These are phyloP conservation scores for Alternaria triticina DNA, from an alignment of 2,329 filamentous ascomycete genomes.

Conservation along the genomic window DNA sequence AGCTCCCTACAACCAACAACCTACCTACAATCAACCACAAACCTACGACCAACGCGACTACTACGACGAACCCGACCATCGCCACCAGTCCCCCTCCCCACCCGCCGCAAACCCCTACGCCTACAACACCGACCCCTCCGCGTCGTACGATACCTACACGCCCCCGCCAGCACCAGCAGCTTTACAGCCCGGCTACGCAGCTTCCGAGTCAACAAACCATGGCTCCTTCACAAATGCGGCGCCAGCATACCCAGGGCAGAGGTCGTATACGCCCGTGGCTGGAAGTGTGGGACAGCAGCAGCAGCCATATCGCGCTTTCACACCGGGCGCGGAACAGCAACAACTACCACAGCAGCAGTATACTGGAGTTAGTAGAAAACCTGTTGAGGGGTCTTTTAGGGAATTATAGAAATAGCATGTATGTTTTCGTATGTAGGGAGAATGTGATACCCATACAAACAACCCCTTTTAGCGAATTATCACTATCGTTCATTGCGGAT, in stretches of 20 bases:
- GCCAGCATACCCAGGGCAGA: constrained; percentile 6
- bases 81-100: constrained; percentile 3
- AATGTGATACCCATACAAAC: background rate
- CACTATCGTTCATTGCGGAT: no score
- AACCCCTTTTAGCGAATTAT: no score
- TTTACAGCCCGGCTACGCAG: background rate
- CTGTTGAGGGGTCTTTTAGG: constrained; percentile 3
- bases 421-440: background rate
- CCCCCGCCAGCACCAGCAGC: background rate
- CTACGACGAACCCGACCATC: constrained; percentile 1
- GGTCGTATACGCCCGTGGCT: constrained; percentile 4
- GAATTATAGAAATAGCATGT: background rate
- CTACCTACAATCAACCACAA: constrained; percentile 2
- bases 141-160: constrained; percentile 1
- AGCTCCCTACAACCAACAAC: constrained; percentile 3
- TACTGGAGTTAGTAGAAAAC: background rate
- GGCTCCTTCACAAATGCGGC: background rate
- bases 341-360: background rate
- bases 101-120: constrained; percentile 3
- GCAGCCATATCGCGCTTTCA: constrained; percentile 8
- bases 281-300: background rate
- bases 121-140: constrained; percentile 1
- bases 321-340: constrained; percentile 1
- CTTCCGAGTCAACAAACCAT: background rate
- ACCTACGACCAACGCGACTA: constrained; percentile 11